Evolutionary conservation across 495 filamentous ascomycete genomes (phyloP).

Genomic region (Aspergillus biplanus): DNA sequence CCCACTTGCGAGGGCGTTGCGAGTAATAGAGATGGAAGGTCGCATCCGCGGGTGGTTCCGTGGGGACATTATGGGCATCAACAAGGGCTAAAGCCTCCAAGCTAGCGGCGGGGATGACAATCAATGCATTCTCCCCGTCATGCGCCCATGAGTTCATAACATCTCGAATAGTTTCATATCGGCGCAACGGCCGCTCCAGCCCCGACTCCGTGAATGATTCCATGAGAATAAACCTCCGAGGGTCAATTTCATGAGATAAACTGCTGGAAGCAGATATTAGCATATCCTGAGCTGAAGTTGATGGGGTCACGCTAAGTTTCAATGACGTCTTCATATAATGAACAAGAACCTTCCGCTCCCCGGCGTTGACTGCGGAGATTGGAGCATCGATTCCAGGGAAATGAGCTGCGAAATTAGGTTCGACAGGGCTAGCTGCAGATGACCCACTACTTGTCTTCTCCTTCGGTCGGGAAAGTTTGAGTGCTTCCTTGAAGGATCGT

Average conservation of each 20-base stretch:
- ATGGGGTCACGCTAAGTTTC: conserved; percentile 66
- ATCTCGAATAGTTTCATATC: conserved; percentile 85
- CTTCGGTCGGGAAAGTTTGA: conserved; percentile 29
- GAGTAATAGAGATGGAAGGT: conserved; percentile 79
- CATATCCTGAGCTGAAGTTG: conserved; percentile 76
- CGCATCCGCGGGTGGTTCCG: conserved; percentile 60
- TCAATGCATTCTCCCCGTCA: conserved; percentile 71
- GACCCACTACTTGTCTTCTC: conserved; percentile 19
- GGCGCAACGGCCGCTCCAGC: conserved; percentile 81
- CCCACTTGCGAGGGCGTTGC: conserved; percentile 80
- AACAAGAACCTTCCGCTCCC: conserved; percentile 72
- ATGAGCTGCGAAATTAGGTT: conserved; percentile 47
- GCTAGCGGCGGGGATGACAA: conserved; percentile 58
- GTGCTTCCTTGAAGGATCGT: conserved; percentile 23
- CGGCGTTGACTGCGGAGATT: conserved; percentile 80
- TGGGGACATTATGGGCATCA: conserved; percentile 56
- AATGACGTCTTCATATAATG: conserved; percentile 65
- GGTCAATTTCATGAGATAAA: conserved; percentile 61
- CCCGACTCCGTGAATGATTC: conserved; percentile 77
- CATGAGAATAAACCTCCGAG: conserved; percentile 64
- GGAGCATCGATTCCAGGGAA: conserved; percentile 78
- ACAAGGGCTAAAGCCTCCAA: conserved; percentile 51
- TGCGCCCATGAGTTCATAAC: conserved; percentile 90
- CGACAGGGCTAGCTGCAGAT: conserved; percentile 30
- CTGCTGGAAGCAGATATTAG: conserved; percentile 59